Percentiles rank a stretch among this genome's conserved stretches.
Conservation (phyloP, 2,329 filamentous ascomycete genomes). For the Tolypocladium album region DNA sequence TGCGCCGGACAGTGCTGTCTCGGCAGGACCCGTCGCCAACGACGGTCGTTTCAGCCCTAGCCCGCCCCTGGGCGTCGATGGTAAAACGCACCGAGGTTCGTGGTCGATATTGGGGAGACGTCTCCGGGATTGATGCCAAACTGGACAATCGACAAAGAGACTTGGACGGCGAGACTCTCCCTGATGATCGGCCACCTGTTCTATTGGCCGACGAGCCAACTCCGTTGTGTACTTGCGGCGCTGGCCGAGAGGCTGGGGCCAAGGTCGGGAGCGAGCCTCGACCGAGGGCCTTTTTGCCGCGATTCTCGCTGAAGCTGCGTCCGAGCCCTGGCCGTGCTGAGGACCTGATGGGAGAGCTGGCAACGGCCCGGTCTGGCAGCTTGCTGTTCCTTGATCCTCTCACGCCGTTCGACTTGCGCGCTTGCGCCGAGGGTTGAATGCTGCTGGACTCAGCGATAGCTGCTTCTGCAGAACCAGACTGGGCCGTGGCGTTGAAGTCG, state of each 20-base stretch:
- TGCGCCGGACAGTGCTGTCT: slow-evolving; percentile 14
- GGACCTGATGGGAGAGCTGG: slow-evolving; percentile 42
- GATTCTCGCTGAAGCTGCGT: slow-evolving; percentile 43
- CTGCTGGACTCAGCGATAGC: slow-evolving; percentile 14
- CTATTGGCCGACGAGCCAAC: slow-evolving; percentile 21
- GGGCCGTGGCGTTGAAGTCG: slow-evolving; percentile 19
- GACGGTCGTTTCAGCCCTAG: slow-evolving; percentile 41
- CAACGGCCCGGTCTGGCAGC: slow-evolving; percentile 27
- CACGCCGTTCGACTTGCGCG: slow-evolving; percentile 32
- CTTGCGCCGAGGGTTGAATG: slow-evolving; percentile 15
- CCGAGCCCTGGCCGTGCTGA: slow-evolving; percentile 37
- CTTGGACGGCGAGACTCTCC: slow-evolving; percentile 43
- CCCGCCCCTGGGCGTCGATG: slow-evolving; percentile 51
- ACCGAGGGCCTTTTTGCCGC: slow-evolving; percentile 30
- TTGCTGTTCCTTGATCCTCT: slow-evolving; percentile 32
- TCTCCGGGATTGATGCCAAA: slow-evolving; percentile 48
- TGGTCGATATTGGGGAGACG: slow-evolving; percentile 27
- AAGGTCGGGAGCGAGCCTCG: slow-evolving; percentile 34
- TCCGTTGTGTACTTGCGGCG: slow-evolving; percentile 18
- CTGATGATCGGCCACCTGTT: slow-evolving; percentile 28
- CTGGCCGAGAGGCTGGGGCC: slow-evolving; percentile 32
- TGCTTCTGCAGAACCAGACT: slow-evolving; percentile 16
- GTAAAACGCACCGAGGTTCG: slow-evolving; percentile 51
- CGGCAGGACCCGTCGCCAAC: slow-evolving; percentile 22
- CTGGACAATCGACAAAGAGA: slow-evolving; percentile 37